Evolutionary conservation across 352 stramenopile species (phyloP), one percentile per base, ranked within the genome.

Genomic region (Phytophthora citricola): DNA sequence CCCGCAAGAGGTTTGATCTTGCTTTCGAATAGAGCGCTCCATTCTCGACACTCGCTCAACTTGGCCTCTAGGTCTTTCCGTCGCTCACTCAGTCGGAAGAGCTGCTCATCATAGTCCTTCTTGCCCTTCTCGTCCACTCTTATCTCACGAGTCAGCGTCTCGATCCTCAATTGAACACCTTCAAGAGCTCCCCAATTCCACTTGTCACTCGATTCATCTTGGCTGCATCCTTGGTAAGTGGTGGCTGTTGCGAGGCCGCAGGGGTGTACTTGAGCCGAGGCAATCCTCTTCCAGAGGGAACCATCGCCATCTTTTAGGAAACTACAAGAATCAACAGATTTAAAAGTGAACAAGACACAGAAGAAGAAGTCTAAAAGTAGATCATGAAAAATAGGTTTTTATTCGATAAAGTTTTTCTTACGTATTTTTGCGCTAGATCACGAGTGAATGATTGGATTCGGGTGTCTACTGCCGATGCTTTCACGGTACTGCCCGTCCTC

Each of bases 201-300:
- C 78, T 91, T 3, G 82, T 91, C 26, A 80, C 71, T 49, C 85
- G 81, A 71, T 93, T 93, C 85, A 93, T 93, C 26, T 76, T 80
- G 38, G 60, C 57, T 5, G 80, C 60, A 54, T 93, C 84, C 31
- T 90, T 90, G 15, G 75, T 72, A 39, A 82, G 75, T 50, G 74
- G 63, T 4, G 80, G 72, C 20, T 77, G 73, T 49, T 86, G 77
- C 31, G 77, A 73, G 3, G 55, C 60, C n/a, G 73, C 58, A 5
- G 79, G 62, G 8, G 80, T 68, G 63, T 84, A 91, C 39, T 85
- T 78, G 15, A 93, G 71, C 17, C 78, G 69, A 15, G 82, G 80
- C 0, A 89, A 63, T 2, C 73, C 62, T 53, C 50, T 53, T 57
- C 67, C 56, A 2, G 67, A 65, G 7, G 67, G 56, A 22, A 70